Evolutionary conservation across 2,329 filamentous ascomycete genomes (phyloP), one percentile per base, ranked within the genome.

Genomic region (Cladosporium sp.): DNA sequence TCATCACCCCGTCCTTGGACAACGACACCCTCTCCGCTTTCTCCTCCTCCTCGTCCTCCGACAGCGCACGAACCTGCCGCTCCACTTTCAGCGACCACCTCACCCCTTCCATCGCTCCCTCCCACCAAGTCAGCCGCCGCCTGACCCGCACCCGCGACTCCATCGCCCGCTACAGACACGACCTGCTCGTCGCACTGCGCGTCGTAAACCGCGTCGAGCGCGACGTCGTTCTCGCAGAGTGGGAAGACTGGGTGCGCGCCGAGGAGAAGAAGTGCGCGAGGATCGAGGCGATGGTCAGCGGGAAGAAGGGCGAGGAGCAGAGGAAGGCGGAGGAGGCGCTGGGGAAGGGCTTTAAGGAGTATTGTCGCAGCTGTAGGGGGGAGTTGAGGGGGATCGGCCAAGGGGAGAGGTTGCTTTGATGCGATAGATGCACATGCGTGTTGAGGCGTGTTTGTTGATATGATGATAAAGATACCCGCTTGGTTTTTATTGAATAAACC

Each of bases 131-230:
- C 35, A 68, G 68, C 14, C 69, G 57, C 18, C 86, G 91, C 23
- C 83, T 98, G 35, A 87, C 91, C 59, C 87, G 89, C 46, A 92
- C 92, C n/a, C 86, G 94, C 11, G 91, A 96, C 78, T 86, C 89
- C 28, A 86, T 99, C 0, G 94, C 91, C 0, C 83, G 87, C 2
- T 95, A 97, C 76, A 86, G 95, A 2, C 92, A 99, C 76, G 93
- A 98, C 74, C 82, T 99, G 23, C 81, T 98, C 2, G 93, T 99
- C 5, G 93, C 93, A 5, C 88, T 98, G 81, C 88, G 93, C 5
- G 87, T 97, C 2, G 89, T 98, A 67, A 97, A 98, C 78, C 89
- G 86, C 65, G 88, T 98, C 31, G 95, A 98, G 81, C 85, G 86
- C 66, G 93, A 97, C 77, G 89, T 97, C 76, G 79, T 98, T 63